A percentile compares a stretch with the other conserved stretches of the same genome.
Conservation (phyloP, 768 basidiomycete genomes). For the Mycena belliarum region DNA sequence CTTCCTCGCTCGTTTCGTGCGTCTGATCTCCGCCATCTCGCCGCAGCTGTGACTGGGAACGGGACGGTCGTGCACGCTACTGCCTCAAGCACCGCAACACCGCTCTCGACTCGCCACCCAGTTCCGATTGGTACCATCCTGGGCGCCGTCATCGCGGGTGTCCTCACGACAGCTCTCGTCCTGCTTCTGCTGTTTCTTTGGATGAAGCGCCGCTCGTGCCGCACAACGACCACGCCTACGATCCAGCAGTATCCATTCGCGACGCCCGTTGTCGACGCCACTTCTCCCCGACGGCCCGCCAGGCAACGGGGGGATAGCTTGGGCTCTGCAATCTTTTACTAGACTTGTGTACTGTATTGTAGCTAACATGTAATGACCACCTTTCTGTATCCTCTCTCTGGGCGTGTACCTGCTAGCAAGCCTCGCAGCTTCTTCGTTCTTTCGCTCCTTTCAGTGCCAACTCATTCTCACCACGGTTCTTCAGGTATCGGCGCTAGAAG, state of each 20-base stretch:
- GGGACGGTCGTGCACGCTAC: neutral
- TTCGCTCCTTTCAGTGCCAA: too few relatives aligned
- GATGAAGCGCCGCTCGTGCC: neutral
- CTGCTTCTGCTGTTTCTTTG: neutral
- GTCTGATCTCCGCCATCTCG: neutral
- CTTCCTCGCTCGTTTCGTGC: neutral
- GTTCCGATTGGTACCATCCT: neutral
- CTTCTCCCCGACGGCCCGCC: neutral
- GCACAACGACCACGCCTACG: neutral
- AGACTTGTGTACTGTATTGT: neutral
- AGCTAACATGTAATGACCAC: neutral
- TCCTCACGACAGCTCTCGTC: neutral
- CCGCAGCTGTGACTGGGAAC: neutral
- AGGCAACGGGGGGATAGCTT: neutral
- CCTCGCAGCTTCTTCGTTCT: too few relatives aligned
- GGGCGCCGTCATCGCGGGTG: slow-evolving; percentile 1
- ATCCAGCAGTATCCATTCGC: neutral
- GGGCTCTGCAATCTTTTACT: neutral
- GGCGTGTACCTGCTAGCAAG: neutral
- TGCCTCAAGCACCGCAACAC: neutral
- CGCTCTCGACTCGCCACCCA: neutral
- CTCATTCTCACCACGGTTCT: too few relatives aligned
- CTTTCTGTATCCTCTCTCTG: neutral
- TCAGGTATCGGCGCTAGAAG: too few relatives aligned
- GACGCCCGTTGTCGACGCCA: neutral